Evolutionary conservation across 345 rosid species (phyloP), one percentile per base, ranked within the genome.

Genomic region (Gossypium mustelinum): DNA sequence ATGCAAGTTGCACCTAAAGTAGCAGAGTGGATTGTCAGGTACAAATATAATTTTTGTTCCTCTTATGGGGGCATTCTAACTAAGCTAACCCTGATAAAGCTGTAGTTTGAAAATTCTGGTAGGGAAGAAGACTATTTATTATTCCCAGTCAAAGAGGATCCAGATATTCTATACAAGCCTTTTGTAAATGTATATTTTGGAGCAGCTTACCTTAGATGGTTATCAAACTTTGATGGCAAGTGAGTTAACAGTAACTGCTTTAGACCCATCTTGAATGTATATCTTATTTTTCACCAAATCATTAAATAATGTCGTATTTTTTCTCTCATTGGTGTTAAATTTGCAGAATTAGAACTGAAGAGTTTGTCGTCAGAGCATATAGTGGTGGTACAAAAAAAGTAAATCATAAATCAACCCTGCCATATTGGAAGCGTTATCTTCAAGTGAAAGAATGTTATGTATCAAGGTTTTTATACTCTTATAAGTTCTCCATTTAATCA

Each of bases 361-460:
- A 95, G 86, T 95, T 86, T 84, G 77, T 93, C 29, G 92, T 95
- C 60, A 85, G 99, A 79, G 93, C 99, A 47, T 90, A 91, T 70
- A 84, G 72, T 47, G 96, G 97, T 57, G 97, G 98, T 54, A 84
- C 92, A 9, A 90, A 88, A 76, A 93, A 91, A 76, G 94, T 93
- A 65, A 89, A 86, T 64, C 92, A 88, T 75, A 95, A 95, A 83
- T 89, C 97, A 18, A 95, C 97, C 78, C 81, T 89, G 82, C 87
- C 90, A 70, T 85, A 89, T 71, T 95, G 99, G 99, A 90, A 84
- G 76, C 85, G 88, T 5, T 95, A 93, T 78, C 86, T 91, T 64
- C 74, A 87, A n/a, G 96, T 95, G 61, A 95, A 88, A 87, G 97
- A 93, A 61, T 82, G 81, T 83, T 92, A 89, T 70, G 89, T 89